Base-by-base conservation (phyloP, 805 yeast species). In the Metschnikowia dekortorum region DNA sequence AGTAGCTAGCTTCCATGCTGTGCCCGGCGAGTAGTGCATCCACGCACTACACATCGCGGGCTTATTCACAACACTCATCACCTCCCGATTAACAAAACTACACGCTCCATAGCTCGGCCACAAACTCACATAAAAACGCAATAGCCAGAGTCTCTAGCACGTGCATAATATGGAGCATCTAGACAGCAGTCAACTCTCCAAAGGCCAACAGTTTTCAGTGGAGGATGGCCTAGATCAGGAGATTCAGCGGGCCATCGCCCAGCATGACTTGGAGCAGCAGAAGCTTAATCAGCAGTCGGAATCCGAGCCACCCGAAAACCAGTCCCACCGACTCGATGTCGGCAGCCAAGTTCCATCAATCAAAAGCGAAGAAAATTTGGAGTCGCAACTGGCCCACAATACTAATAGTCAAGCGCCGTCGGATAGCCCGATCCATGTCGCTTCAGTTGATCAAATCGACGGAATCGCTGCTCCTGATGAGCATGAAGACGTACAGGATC, bases 161-260 rank as follows among this genome's bases (percentile, higher is more conserved):
- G 4, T 34, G 37, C 13, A 1, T 22, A 26, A 8, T 2, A 42
- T 42, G 45, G 45, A 42, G 9, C 38, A 42, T 33, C 30, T 26
- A 13, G 44, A 41, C 7, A 32, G 7, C 31, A 42, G 40, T 32
- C 45, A 43, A 14, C 29, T 39, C 26, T 33, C 44, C 38, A 55
- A 49, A 44, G 52, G 47, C 41, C 50, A 55, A 35, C 51, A 48
- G 35, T 46, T 50, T n/a, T 51, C 51, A 38, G 50, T 52, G n/a
- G 61, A 57, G 28, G 61, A 57, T 11, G 57, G 55, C 13, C 58
- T 58, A 33, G 61, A 58, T 49, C 58, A 53, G 44, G 60, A 57
- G 31, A 58, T 58, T 30, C 61, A 58, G 39, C 43, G 57, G 6
- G 60, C 60, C 13, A 56, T 58, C 29, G 61, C 61, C 11, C 59